These are phyloP conservation scores for Penicillium sp. DNA, from an alignment of 2,329 filamentous ascomycete species.

Conservation along the genomic window DNA sequence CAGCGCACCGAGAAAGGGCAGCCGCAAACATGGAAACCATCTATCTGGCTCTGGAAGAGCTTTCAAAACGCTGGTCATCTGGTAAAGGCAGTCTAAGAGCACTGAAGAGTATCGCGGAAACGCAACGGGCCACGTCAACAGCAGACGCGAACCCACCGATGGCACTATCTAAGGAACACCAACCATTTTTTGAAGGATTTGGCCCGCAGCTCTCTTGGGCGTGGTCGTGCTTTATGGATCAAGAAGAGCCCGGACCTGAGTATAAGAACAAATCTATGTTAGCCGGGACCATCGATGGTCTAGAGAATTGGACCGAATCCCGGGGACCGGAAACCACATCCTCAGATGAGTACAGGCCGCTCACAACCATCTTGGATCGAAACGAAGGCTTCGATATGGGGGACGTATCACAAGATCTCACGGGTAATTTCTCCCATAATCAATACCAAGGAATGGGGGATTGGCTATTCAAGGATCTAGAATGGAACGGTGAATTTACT, in stretches of 20 bases:
- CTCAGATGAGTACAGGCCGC: constrained; percentile 21
- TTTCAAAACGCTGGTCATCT: constrained; percentile 32
- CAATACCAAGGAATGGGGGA: constrained; percentile 33
- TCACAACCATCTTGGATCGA: constrained; percentile 25
- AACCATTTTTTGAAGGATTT: constrained; percentile 25
- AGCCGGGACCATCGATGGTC: background rate
- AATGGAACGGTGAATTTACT: constrained; percentile 23
- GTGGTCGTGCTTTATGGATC: constrained; percentile 22
- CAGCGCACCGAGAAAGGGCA: constrained; percentile 23
- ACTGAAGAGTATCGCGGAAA: constrained; percentile 27
- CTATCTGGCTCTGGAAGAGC: constrained; percentile 27
- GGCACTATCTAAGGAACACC: constrained; percentile 21
- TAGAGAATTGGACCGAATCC: constrained; percentile 13
- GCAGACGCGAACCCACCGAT: background rate
- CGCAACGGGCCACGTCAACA: constrained; percentile 9
- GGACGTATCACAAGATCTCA: constrained; percentile 6
- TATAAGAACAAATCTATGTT: background rate
- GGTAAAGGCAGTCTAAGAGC: constrained; percentile 28
- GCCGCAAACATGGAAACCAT: constrained; percentile 25
- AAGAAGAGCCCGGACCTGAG: background rate
- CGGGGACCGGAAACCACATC: constrained; percentile 17
- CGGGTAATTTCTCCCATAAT: constrained; percentile 21
- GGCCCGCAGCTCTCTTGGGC: constrained; percentile 29
- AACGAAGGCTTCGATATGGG: constrained; percentile 15
- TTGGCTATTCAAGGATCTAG: constrained; percentile 30